Evolutionary conservation across 306 rosid genomes (phyloP).

Genomic region (Castanopsis chinensis): DNA sequence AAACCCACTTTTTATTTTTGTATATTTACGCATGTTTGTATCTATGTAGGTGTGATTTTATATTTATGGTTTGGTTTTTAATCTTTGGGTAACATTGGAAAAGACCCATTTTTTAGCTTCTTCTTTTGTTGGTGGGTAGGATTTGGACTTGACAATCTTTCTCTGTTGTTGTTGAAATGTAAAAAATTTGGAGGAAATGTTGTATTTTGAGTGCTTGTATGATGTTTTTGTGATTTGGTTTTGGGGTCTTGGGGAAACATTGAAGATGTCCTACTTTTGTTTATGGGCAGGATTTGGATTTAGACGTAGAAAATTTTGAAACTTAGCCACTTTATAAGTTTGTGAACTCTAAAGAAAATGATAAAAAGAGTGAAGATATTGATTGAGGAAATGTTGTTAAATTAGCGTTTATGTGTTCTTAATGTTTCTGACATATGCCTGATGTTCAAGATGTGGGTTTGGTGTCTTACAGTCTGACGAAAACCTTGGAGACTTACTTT

Average conservation of each 20-base stretch:
- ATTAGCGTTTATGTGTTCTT: background rate
- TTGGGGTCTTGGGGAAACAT: background rate
- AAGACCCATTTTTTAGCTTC: no score
- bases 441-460: no score
- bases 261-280: background rate
- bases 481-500: no score
- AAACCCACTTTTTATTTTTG: background rate
- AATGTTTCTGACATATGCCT: background rate
- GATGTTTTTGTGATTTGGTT: background rate
- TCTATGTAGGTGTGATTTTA: background rate
- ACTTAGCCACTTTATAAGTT: background rate
- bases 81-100: no score
- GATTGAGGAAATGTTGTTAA: background rate
- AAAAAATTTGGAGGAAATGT: no score
- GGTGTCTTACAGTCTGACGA: no score
- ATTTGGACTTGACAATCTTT: no score
- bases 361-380: background rate
- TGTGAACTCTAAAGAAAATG: background rate
- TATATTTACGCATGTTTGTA: background rate
- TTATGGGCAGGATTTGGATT: background rate
- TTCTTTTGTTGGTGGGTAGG: no score
- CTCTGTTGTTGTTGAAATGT: no score
- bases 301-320: background rate
- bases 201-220: no score
- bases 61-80: background rate